A percentile compares a stretch with the other conserved stretches of the same genome.
Evolutionary conservation across 495 filamentous ascomycete genomes (phyloP).

Genomic region (Aspergillus homomorphus): DNA sequence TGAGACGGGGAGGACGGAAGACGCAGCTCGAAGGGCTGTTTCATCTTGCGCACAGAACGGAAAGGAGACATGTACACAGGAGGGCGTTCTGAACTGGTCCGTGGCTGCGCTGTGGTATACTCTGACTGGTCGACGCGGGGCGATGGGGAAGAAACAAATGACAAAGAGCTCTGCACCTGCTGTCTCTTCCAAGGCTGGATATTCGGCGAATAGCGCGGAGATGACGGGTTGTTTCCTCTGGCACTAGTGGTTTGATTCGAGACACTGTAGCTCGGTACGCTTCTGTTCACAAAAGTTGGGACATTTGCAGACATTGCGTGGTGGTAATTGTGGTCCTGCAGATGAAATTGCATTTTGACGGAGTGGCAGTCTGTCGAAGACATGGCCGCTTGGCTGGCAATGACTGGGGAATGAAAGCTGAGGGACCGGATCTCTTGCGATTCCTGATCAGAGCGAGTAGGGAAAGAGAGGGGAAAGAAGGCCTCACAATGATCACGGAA

Average conservation of each 20-base stretch:
- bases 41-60: constrained; percentile 48
- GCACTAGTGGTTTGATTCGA: constrained; percentile 8
- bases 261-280: constrained; percentile 17
- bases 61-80: constrained; percentile 38
- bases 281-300: constrained; percentile 20
- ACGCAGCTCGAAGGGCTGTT: constrained; percentile 43
- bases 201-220: constrained; percentile 25
- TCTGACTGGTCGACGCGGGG: constrained; percentile 27
- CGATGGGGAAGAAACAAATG: constrained; percentile 25
- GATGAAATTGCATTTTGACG: constrained; percentile 10
- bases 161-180: constrained; percentile 26
- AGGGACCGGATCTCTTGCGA: not conserved
- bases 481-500: constrained; percentile 1
- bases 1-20: constrained; percentile 37
- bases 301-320: constrained; percentile 19
- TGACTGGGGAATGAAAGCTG: not conserved
- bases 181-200: constrained; percentile 25
- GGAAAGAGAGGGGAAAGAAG: constrained; percentile 9
- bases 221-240: constrained; percentile 12
- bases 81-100: constrained; percentile 26
- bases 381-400: constrained; percentile 9
- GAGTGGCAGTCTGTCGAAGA: constrained; percentile 18
- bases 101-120: constrained; percentile 26
- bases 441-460: not conserved
- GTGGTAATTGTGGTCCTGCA: constrained; percentile 16